Evolutionary conservation across 2,329 filamentous ascomycete genomes (phyloP), one percentile per base, ranked within the genome.

Genomic region (Mycosphaerella sp.): DNA sequence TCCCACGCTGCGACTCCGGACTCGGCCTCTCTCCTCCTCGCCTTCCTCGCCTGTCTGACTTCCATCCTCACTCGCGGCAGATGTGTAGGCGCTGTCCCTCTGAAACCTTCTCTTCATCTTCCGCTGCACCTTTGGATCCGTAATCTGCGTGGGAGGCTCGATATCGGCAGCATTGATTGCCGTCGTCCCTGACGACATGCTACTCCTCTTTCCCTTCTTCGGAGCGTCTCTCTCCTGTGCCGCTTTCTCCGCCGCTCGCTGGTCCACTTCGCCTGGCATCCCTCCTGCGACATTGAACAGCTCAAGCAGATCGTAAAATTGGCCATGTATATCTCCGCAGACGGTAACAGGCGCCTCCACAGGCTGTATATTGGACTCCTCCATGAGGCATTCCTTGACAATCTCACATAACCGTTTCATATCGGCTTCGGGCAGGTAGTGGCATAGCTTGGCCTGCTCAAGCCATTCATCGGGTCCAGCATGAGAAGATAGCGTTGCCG

Each of bases 361-460:
- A n/a, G 93, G 93, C 70, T 97, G 93, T 53, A 98, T 97, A 69
- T 98, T 98, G 59, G 90, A 96, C 74, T 98, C 93, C 78, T 98
- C 93, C 93, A 98, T 98, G 64, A 98, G 79, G 60, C 89, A 94
- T 73, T 97, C 93, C 76, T 98, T 98, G 55, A 97, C 93, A 68
- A 95, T 95, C 75, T 98, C 93, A 70, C 93, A 98, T 43, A 98
- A 79, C 71, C 95, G 87, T 78, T 98, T 98, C 93, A 98, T 98
- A 66, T 94, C 89, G 56, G 85, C 75, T 73, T 98, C 93, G 44
- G 93, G 93, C 46, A 98, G 80, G 70, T 97, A 96, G 70, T 95
- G 93, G 75, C 93, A 97, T 71, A 93, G 87, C 73, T 95, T 96
- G 40, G 93, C 93, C 71, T 94, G 87, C 68, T 93, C 87, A 28